Evolutionary conservation across 345 rosid genomes (phyloP).

Genomic region (Linum lewisii): DNA sequence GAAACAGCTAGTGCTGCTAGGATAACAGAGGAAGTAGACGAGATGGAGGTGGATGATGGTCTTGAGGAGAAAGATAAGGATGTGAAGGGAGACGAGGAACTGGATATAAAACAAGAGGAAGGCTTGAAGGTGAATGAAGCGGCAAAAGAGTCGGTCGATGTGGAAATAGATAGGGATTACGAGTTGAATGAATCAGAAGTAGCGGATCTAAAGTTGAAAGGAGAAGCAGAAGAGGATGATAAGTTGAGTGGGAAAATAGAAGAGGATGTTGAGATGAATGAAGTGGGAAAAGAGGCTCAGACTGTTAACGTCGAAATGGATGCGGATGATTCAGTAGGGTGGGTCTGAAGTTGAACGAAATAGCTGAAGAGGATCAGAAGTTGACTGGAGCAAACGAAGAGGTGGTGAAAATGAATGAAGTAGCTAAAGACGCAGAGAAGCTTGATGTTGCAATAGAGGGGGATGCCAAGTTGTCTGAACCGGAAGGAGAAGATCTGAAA

Average conservation of each 20-base stretch:
- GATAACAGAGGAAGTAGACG: neutral
- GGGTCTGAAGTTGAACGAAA: neutral
- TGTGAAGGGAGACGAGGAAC: neutral
- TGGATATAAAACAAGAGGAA: neutral
- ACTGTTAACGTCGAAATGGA: slow-evolving; percentile 16
- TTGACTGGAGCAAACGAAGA: slow-evolving; percentile 1
- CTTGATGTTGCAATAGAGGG: slow-evolving; percentile 17
- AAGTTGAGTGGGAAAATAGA: neutral
- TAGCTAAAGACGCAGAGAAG: slow-evolving; percentile 12
- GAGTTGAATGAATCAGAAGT: neutral
- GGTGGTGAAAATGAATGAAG: slow-evolving; percentile 7
- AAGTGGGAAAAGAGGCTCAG: slow-evolving; percentile 12
- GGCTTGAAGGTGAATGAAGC: neutral
- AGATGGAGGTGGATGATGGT: slow-evolving; percentile 1
- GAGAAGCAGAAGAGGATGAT: slow-evolving; percentile 13
- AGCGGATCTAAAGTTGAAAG: slow-evolving; percentile 3
- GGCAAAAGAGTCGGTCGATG: neutral
- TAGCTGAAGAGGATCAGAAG: neutral
- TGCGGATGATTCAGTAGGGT: slow-evolving; percentile 3
- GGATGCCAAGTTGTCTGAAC: neutral
- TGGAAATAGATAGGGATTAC: slow-evolving; percentile 8
- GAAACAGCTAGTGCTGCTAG: neutral
- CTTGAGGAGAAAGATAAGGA: neutral
- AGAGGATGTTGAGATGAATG: slow-evolving; percentile 4
- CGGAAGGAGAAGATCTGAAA: neutral